phyloP scores from a whole-genome alignment of 2,329 filamentous ascomycete genomes.

The Pseudopyricularia javanii region DNA sequence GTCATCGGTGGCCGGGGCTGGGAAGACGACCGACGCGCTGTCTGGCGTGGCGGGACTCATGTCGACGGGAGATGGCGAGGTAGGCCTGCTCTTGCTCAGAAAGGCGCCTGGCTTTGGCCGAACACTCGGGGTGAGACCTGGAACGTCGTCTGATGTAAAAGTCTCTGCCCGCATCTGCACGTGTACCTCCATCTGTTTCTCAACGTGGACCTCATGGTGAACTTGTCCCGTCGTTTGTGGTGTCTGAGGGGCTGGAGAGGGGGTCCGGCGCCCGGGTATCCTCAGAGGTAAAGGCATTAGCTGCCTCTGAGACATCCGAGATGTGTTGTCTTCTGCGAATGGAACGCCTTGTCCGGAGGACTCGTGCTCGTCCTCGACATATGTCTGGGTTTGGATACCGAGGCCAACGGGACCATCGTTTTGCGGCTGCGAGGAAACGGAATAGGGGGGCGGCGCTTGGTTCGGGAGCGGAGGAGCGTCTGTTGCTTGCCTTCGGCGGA shows the following conservation, averaged over 20 bases:
- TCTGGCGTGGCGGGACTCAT: conserved; percentile 1
- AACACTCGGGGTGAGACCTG: neutral
- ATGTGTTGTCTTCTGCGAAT: neutral
- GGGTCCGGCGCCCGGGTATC: neutral
- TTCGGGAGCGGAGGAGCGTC: neutral
- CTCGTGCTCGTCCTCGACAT: neutral
- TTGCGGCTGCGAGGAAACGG: neutral
- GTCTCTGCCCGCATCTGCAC: neutral
- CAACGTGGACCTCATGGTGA: neutral
- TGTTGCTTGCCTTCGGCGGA: neutral
- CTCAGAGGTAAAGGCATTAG: conserved; percentile 1
- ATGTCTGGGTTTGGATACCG: neutral
- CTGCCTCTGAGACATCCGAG: neutral
- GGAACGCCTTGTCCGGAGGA: neutral
- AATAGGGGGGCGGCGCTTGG: neutral
- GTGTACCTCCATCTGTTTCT: neutral
- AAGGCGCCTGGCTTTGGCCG: neutral
- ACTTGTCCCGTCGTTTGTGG: neutral
- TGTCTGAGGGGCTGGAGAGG: neutral
- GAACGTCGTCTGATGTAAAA: neutral
- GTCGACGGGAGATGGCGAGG: neutral
- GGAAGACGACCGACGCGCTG: neutral
- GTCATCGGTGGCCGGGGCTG: neutral
- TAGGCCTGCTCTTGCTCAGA: conserved; percentile 1
- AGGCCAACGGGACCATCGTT: neutral